phyloP scores from a whole-genome alignment of 148 eudicot genomes.

The Rhododendron simsii region DNA sequence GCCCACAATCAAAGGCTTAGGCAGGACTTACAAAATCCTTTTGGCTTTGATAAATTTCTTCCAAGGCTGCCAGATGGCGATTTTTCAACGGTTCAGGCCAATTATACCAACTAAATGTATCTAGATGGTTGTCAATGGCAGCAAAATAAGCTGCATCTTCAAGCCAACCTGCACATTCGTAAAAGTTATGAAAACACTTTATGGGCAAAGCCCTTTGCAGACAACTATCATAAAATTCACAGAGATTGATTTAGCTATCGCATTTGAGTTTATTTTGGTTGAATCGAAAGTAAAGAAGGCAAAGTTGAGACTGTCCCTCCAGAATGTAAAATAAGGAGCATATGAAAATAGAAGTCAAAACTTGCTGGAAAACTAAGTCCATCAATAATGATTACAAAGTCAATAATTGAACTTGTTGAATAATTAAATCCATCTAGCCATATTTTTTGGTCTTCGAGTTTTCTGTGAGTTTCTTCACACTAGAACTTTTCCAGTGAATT shows the following conservation, averaged over 20 bases:
- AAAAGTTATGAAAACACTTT: not conserved
- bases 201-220: not conserved
- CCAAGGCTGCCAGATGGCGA: constrained; percentile 83
- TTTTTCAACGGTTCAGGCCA: constrained; percentile 94
- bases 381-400: not conserved
- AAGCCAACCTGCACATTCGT: constrained; percentile 75
- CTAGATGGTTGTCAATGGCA: constrained; percentile 66
- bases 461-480: not conserved
- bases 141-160: constrained; percentile 98
- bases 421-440: not conserved
- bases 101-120: constrained; percentile 76
- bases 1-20: constrained; percentile 11
- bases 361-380: not conserved
- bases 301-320: not conserved
- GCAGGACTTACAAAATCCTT: constrained; percentile 68
- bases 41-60: constrained; percentile 66
- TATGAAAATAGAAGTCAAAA: not conserved
- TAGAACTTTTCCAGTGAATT: not conserved
- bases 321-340: not conserved
- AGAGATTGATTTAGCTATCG: not conserved
- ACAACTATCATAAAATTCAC: not conserved
- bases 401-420: not conserved
- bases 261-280: not conserved
- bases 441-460: not conserved
- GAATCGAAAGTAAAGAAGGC: not conserved